A percentile compares a stretch with the other conserved stretches of the same genome.
Evolutionary conservation across 495 filamentous ascomycete genomes (phyloP).

Genomic region (Aspergillus homomorphus): DNA sequence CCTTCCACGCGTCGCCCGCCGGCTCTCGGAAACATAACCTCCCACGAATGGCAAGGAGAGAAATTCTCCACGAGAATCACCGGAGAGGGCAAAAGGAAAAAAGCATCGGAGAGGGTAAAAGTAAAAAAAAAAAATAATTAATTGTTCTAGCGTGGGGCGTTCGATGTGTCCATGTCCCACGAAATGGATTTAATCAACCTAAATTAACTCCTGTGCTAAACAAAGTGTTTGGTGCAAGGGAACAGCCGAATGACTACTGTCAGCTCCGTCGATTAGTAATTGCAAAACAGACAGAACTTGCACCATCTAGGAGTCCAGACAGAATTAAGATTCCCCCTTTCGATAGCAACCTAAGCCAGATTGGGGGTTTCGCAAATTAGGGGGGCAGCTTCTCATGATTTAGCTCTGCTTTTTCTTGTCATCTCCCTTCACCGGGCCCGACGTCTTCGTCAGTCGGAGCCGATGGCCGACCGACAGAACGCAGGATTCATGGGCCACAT

Average conservation of each 20-base stretch:
- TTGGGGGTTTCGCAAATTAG: not conserved
- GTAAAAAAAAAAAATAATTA: not conserved
- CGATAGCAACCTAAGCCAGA: too few relatives aligned
- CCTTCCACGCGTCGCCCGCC: not conserved
- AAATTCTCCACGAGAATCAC: not conserved
- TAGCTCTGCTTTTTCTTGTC: not conserved
- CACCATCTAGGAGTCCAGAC: too few relatives aligned
- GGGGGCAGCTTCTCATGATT: not conserved
- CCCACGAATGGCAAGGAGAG: not conserved
- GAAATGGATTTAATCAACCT: not conserved
- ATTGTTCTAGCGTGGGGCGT: not conserved
- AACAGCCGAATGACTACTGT: conserved; percentile 3
- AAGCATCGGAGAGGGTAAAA: not conserved
- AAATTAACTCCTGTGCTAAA: not conserved
- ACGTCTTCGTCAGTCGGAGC: not conserved
- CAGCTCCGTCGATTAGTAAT: not conserved
- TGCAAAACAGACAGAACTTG: not conserved
- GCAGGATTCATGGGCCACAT: not conserved
- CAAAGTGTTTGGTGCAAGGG: conserved; percentile 4
- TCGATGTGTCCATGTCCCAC: not conserved
- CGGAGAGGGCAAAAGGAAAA: not conserved
- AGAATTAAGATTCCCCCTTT: too few relatives aligned
- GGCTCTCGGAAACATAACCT: not conserved
- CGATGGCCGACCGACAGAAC: conserved; percentile 2
- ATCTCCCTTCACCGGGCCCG: not conserved